phyloP scores from a whole-genome alignment of 2,329 filamentous ascomycete species.

The Penicillium oxalicum region DNA sequence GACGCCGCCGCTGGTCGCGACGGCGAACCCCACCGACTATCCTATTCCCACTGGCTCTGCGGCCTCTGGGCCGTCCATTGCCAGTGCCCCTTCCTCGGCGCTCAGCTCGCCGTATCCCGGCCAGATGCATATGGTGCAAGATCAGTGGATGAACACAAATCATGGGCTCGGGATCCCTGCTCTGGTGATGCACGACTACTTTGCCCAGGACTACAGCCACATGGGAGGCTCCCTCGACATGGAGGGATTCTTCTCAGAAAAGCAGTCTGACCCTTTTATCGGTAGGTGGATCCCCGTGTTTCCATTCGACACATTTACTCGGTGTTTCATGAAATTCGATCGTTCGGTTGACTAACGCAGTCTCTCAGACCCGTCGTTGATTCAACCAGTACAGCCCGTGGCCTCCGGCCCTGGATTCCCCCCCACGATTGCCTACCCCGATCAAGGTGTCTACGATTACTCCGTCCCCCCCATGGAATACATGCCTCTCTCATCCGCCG shows the following conservation, averaged over 20 bases:
- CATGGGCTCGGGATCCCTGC: constrained; percentile 55
- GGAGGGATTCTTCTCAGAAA: constrained; percentile 39
- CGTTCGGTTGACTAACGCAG: not conserved
- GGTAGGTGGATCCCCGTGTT: constrained; percentile 20
- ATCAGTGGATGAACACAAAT: constrained; percentile 52
- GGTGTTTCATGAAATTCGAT: not conserved
- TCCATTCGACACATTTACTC: too few relatives aligned
- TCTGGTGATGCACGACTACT: constrained; percentile 58
- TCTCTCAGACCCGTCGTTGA: constrained; percentile 52
- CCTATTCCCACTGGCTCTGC: constrained; percentile 57
- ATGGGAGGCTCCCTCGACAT: constrained; percentile 41
- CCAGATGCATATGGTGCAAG: constrained; percentile 52
- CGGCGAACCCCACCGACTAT: constrained; percentile 27
- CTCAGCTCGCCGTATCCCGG: constrained; percentile 62
- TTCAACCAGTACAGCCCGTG: constrained; percentile 49
- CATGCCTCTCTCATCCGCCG: constrained; percentile 31
- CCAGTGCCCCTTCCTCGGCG: constrained; percentile 57
- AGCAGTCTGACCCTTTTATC: constrained; percentile 36
- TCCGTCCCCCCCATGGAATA: constrained; percentile 25
- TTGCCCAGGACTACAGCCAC: constrained; percentile 45
- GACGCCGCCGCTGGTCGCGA: constrained; percentile 30
- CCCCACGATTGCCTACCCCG: constrained; percentile 30
- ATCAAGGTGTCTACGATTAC: constrained; percentile 26
- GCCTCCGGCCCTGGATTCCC: constrained; percentile 25
- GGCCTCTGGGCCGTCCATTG: constrained; percentile 54